Evolutionary conservation across 257 asterid species (phyloP).

Genomic region (Solanum bulbocastanum): DNA sequence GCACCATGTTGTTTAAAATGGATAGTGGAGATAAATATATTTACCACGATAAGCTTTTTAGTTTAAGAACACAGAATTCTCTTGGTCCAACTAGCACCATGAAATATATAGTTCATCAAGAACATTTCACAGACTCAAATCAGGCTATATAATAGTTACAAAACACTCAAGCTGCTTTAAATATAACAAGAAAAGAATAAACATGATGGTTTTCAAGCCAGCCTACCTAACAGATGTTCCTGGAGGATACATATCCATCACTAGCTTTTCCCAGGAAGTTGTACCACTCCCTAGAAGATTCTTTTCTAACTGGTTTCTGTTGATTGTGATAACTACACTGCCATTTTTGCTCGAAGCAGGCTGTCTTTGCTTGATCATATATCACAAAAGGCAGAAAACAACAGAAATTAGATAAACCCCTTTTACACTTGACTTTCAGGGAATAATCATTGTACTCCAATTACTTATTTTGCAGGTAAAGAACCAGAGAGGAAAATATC

Average conservation of each 20-base stretch:
- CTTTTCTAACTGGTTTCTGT: conserved; percentile 29
- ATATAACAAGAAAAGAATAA: not conserved
- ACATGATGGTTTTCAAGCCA: not conserved
- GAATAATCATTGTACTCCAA: not conserved
- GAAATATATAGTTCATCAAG: not conserved
- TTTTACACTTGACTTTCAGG: not conserved
- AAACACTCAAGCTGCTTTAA: not conserved
- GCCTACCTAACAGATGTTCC: conserved; percentile 56
- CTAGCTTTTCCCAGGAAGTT: conserved; percentile 83
- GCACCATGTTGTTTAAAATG: not conserved
- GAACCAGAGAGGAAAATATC: conserved; percentile 20
- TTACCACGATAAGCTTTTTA: not conserved
- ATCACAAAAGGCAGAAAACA: not conserved
- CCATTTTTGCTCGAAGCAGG: conserved; percentile 92
- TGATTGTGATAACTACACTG: conserved; percentile 54
- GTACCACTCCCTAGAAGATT: conserved; percentile 44
- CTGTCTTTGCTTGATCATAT: conserved; percentile 87
- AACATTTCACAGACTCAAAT: not conserved
- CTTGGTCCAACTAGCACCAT: not conserved
- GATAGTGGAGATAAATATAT: not conserved
- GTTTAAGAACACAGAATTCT: not conserved
- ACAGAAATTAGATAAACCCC: not conserved
- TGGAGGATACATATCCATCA: conserved; percentile 80
- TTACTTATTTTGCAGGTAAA: not conserved
- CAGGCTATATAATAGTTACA: not conserved